Percentiles rank a stretch among this genome's conserved stretches.
These are phyloP conservation scores for Talaromyces amestolkiae DNA, from an alignment of 2,329 filamentous ascomycete species.

Conservation along the genomic window DNA sequence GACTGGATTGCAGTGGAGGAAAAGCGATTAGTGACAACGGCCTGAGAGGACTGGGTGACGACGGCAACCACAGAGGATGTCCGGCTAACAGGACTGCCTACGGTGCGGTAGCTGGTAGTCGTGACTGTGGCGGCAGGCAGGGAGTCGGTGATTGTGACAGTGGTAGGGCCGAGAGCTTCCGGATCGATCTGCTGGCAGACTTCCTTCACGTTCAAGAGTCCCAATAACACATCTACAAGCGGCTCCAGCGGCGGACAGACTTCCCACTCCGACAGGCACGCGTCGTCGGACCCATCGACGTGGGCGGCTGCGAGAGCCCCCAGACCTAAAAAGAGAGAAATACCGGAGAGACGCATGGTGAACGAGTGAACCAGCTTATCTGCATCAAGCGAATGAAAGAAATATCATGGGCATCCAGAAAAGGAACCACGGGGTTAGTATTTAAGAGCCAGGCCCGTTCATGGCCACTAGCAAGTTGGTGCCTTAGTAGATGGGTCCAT, in stretches of 20 bases:
- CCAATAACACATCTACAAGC: not conserved
- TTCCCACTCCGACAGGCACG: not conserved
- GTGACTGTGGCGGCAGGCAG: not conserved
- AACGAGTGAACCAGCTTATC: constrained; percentile 8
- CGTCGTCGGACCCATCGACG: not conserved
- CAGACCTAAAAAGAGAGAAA: constrained; percentile 6
- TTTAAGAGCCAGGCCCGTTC: not conserved
- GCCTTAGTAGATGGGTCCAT: not conserved
- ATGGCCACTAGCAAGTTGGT: not conserved
- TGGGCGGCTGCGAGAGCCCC: not conserved
- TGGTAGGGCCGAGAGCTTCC: not conserved
- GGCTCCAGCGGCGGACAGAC: not conserved
- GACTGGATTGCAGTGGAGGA: constrained; percentile 1
- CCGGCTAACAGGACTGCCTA: not conserved
- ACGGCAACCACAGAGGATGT: not conserved
- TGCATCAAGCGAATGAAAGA: not conserved
- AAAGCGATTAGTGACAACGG: not conserved
- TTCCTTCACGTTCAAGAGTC: not conserved
- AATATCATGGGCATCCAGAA: not conserved
- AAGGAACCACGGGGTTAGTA: not conserved
- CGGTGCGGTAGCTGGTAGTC: not conserved
- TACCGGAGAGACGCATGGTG: constrained; percentile 1
- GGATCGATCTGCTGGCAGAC: constrained; percentile 8
- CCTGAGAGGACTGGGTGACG: not conserved
- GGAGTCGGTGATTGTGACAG: not conserved